Evolutionary conservation across 2,329 filamentous ascomycete species (phyloP).

Genomic region (Sporothrix sp.): DNA sequence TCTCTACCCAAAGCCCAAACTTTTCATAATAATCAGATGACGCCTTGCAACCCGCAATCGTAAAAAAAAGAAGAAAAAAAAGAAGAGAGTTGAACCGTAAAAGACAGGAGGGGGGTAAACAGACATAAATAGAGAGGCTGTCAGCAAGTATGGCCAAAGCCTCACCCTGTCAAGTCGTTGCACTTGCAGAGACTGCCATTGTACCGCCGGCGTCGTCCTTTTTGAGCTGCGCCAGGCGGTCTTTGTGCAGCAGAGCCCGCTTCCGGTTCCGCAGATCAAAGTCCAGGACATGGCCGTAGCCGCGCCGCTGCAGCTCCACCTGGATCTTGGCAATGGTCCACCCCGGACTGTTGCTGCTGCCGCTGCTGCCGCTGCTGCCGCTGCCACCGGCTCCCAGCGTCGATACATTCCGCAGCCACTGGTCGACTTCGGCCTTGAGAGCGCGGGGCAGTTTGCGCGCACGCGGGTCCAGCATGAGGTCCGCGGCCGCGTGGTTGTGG

Average conservation of each 20-base stretch:
- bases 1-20: background rate
- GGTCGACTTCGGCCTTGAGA: constrained; percentile 26
- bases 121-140: too few species aligned
- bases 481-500: constrained; percentile 29
- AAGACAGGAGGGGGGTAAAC: background rate
- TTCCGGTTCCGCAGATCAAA: constrained; percentile 30
- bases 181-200: too few species aligned
- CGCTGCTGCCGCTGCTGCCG: background rate
- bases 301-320: constrained; percentile 26
- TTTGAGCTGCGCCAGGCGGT: constrained; percentile 13
- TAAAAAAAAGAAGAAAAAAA: background rate
- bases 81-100: background rate
- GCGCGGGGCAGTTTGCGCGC: constrained; percentile 26
- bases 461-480: constrained; percentile 28
- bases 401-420: constrained; percentile 23
- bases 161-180: too few species aligned
- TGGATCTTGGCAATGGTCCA: constrained; percentile 28
- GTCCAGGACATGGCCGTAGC: constrained; percentile 28
- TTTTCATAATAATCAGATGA: background rate
- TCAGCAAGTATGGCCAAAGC: too few species aligned
- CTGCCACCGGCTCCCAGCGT: constrained; percentile 14
- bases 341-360: background rate
- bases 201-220: background rate
- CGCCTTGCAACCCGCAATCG: background rate
- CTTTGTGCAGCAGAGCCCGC: constrained; percentile 24